Conservation (phyloP, 2,329 filamentous ascomycete genomes). For the Acrodontium crateriforme region DNA sequence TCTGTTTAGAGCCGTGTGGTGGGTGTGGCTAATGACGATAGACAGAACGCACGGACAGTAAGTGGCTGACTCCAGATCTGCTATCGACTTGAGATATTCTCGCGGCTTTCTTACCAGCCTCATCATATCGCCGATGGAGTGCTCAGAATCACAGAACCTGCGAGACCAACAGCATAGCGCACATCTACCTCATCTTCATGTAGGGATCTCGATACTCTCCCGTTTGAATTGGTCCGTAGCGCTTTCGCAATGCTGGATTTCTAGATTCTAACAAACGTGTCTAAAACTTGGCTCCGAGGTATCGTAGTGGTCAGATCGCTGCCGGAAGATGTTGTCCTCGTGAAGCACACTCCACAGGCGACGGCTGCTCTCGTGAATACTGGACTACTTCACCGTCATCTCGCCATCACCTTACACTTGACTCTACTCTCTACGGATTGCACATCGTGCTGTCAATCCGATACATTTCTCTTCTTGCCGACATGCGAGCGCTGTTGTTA, state of each 20-base stretch:
- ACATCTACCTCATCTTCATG: background rate
- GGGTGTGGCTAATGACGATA: too few species aligned
- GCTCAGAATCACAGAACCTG: constrained; percentile 1
- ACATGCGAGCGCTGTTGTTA: constrained; percentile 5
- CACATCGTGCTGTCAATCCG: constrained; percentile 2
- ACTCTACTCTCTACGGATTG: constrained; percentile 2
- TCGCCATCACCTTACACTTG: constrained; percentile 1
- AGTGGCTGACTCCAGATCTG: too few species aligned
- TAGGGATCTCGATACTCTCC: constrained; percentile 2
- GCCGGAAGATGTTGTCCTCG: constrained; percentile 4
- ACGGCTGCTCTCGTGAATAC: constrained; percentile 3
- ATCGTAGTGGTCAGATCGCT: constrained; percentile 1
- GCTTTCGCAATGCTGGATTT: constrained; percentile 5
- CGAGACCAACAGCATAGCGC: constrained; percentile 1
- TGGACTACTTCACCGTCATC: constrained; percentile 1
- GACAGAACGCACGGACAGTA: too few species aligned
- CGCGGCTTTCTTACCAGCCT: constrained; percentile 5
- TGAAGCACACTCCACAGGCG: constrained; percentile 2
- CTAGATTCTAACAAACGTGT: constrained; percentile 2
- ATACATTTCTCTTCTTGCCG: constrained; percentile 3
- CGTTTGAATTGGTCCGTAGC: constrained; percentile 3
- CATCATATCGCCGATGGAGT: constrained; percentile 3
- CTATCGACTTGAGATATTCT: too few species aligned
- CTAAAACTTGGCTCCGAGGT: constrained; percentile 3
- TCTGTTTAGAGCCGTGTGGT: too few species aligned